Percentiles rank a stretch among this genome's conserved stretches.
These are phyloP conservation scores for Caloboletus firmus DNA, from an alignment of 1,284 basidiomycete genomes.

Conservation along the genomic window DNA sequence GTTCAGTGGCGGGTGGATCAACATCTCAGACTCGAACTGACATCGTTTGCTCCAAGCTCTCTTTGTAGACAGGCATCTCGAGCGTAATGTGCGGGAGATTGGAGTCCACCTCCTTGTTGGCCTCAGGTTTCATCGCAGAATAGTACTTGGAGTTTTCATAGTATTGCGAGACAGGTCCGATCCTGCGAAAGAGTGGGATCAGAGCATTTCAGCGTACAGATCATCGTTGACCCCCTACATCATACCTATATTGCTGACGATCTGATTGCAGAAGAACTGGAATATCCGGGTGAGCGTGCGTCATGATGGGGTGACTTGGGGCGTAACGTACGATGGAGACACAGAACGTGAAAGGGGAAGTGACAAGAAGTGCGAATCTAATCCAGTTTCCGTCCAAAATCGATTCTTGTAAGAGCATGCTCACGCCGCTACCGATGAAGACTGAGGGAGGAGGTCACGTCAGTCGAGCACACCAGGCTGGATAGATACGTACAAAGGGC, in stretches of 20 bases:
- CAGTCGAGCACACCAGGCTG: slow-evolving; percentile 6
- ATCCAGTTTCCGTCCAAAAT: slow-evolving; percentile 61
- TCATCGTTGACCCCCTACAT: slow-evolving; percentile 40
- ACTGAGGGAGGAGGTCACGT: slow-evolving; percentile 41
- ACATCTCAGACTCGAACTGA: slow-evolving; percentile 36
- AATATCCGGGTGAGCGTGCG: slow-evolving; percentile 35
- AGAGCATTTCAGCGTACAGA: background rate
- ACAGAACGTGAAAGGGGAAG: slow-evolving; percentile 71
- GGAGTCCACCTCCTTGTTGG: slow-evolving; percentile 58
- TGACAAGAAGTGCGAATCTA: slow-evolving; percentile 65
- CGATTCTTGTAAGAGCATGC: slow-evolving; percentile 62
- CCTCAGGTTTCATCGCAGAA: slow-evolving; percentile 56
- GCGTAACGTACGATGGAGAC: slow-evolving; percentile 64
- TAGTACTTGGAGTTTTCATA: slow-evolving; percentile 74
- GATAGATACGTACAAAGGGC: slow-evolving; percentile 52
- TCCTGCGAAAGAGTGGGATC: slow-evolving; percentile 33
- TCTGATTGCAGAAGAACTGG: slow-evolving; percentile 69
- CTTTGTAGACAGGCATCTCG: slow-evolving; percentile 82
- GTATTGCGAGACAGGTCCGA: slow-evolving; percentile 75
- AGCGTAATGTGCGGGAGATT: slow-evolving; percentile 73
- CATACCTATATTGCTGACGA: slow-evolving; percentile 57
- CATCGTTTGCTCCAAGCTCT: slow-evolving; percentile 71
- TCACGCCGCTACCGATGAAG: slow-evolving; percentile 59
- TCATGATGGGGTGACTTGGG: background rate
- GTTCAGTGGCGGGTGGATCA: slow-evolving; percentile 67